Percentiles rank a stretch among this genome's conserved stretches.
Conservation (phyloP, 495 filamentous ascomycete species). For the Talaromyces liani region DNA sequence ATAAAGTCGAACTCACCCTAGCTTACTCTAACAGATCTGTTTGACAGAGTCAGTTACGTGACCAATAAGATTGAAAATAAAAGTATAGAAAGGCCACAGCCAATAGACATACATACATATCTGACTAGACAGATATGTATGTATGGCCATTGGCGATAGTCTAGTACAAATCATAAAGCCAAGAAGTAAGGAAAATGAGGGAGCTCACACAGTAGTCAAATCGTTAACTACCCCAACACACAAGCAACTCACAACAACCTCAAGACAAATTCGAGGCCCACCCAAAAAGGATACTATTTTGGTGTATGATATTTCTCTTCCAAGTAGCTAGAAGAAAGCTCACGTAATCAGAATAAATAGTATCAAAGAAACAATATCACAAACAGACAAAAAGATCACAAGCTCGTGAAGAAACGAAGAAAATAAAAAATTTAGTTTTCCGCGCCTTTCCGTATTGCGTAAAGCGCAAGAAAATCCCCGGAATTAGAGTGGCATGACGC, state of each 20-base stretch:
- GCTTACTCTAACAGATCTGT: neutral
- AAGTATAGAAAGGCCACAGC: neutral
- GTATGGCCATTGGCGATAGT: neutral
- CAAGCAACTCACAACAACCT: neutral
- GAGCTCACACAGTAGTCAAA: neutral
- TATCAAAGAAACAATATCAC: neutral
- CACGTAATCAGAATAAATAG: neutral
- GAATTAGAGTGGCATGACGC: constrained; percentile 6
- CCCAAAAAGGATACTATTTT: neutral
- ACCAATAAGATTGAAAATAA: neutral
- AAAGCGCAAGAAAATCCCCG: constrained; percentile 17
- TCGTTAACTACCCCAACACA: neutral
- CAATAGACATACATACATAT: neutral
- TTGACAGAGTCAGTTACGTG: neutral
- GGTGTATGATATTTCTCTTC: neutral
- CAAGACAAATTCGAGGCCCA: neutral
- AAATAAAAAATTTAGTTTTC: constrained; percentile 25
- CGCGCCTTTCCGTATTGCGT: constrained; percentile 40
- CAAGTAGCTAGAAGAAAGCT: neutral
- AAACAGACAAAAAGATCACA: neutral
- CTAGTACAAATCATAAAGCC: neutral
- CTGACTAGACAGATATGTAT: neutral
- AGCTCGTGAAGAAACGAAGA: constrained; percentile 3
- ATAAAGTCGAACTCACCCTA: constrained; percentile 1
- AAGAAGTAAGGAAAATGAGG: neutral